Conservation (phyloP, 2,329 filamentous ascomycete genomes). For the Knoxdaviesia proteae region DNA sequence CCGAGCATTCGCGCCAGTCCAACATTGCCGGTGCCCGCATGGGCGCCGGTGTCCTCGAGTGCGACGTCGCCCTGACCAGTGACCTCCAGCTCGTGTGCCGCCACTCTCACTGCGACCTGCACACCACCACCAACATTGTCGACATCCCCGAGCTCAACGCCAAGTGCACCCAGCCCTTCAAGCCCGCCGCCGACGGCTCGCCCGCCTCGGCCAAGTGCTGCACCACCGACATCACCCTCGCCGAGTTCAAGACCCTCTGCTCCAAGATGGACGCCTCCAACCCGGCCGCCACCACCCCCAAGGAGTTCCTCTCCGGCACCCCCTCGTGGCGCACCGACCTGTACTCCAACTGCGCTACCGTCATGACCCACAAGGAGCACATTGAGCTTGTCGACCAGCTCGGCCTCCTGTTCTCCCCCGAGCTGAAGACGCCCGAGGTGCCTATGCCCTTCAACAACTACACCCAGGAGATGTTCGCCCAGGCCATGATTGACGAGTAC, state of each 20-base stretch:
- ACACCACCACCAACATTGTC: constrained; percentile 49
- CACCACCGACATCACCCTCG: constrained; percentile 48
- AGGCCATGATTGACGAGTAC: constrained; percentile 44
- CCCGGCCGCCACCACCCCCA: constrained; percentile 31
- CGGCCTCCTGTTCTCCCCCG: constrained; percentile 42
- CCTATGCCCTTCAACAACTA: constrained; percentile 50
- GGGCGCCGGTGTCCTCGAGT: constrained; percentile 46
- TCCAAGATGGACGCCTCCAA: constrained; percentile 50
- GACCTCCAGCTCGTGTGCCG: constrained; percentile 47
- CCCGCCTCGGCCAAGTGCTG: constrained; percentile 45
- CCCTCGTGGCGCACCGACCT: constrained; percentile 43
- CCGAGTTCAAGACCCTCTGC: constrained; percentile 47
- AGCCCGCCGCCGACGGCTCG: constrained; percentile 26
- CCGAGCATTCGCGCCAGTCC: constrained; percentile 40
- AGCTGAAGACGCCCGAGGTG: constrained; percentile 48
- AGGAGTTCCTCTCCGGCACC: constrained; percentile 36
- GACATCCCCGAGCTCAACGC: constrained; percentile 36
- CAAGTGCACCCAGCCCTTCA: constrained; percentile 43
- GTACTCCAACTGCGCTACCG: constrained; percentile 41
- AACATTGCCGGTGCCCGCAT: constrained; percentile 42
- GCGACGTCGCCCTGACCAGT: constrained; percentile 45
- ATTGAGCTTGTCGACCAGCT: constrained; percentile 35
- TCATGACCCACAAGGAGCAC: constrained; percentile 39
- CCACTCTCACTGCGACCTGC: constrained; percentile 45
- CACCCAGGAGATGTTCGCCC: constrained; percentile 42